Percentiles rank a stretch among this genome's conserved stretches.
Conservation (phyloP, 768 basidiomycete species). For the Leccinum boreale region DNA sequence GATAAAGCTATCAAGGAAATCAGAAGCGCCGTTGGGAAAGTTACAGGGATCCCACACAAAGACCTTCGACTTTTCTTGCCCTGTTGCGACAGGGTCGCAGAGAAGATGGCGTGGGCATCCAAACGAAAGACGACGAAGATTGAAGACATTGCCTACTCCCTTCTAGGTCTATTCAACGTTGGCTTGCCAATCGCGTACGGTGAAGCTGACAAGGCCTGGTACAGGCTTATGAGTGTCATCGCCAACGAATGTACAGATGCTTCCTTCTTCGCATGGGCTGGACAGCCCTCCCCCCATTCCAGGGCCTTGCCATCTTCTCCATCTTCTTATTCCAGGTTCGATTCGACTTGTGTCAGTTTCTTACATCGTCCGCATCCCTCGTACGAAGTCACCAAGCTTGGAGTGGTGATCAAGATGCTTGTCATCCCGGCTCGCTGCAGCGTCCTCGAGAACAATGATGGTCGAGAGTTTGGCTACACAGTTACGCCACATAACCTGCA, state of each 20-base stretch:
- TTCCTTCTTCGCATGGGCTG: constrained; percentile 14
- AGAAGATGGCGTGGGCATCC: constrained; percentile 25
- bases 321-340: constrained; percentile 5
- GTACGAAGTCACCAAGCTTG: constrained; percentile 15
- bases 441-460: constrained; percentile 7
- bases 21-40: constrained; percentile 1
- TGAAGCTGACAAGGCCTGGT: constrained; percentile 22
- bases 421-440: constrained; percentile 8
- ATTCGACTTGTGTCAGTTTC: neutral
- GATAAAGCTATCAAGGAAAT: constrained; percentile 14
- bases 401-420: constrained; percentile 10
- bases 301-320: constrained; percentile 10
- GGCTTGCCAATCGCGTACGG: constrained; percentile 24
- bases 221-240: constrained; percentile 15
- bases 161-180: constrained; percentile 24
- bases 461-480: constrained; percentile 11
- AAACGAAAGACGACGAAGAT: constrained; percentile 20
- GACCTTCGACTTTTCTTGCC: constrained; percentile 12
- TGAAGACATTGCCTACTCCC: constrained; percentile 25
- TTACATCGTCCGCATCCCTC: constrained; percentile 9
- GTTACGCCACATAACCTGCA: constrained; percentile 5
- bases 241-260: constrained; percentile 12
- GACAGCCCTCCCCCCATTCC: constrained; percentile 11
- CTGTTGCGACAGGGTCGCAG: constrained; percentile 11
- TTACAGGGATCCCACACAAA: constrained; percentile 13